phyloP scores from a whole-genome alignment of 23 red algal genomes.

The Gracilaria gracilis region DNA sequence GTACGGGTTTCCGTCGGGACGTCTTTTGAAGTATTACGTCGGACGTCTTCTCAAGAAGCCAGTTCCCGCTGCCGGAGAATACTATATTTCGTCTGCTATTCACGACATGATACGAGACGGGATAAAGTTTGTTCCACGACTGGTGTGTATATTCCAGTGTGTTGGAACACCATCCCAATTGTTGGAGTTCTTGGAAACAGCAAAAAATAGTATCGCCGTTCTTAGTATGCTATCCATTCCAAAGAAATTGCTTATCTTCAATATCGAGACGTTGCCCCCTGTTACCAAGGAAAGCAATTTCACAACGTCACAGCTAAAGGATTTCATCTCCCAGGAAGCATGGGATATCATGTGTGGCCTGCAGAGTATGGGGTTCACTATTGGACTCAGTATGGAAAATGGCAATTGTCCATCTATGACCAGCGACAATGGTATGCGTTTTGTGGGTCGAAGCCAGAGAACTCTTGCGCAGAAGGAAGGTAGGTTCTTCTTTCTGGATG shows the following conservation, averaged over 20 bases:
- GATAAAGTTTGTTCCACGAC: constrained; percentile 28
- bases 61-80: constrained; percentile 37
- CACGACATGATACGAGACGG: constrained; percentile 54
- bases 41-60: background rate
- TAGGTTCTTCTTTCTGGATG: constrained; percentile 15
- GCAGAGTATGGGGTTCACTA: background rate
- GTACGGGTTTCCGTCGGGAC: constrained; percentile 47
- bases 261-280: background rate
- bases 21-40: constrained; percentile 19
- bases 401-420: background rate
- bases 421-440: constrained; percentile 8
- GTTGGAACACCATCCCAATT: constrained; percentile 60
- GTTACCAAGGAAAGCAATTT: background rate
- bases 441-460: background rate
- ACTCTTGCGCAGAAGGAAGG: constrained; percentile 4
- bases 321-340: background rate
- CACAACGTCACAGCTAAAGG: background rate
- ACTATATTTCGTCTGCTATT: constrained; percentile 52
- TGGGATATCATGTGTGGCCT: constrained; percentile 18
- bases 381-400: constrained; percentile 18
- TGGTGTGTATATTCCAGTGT: constrained; percentile 36
- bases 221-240: constrained; percentile 34
- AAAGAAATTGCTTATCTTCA: constrained; percentile 20
- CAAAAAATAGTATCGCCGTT: constrained; percentile 9
- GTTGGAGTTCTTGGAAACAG: constrained; percentile 28